Conservation (phyloP, 805 yeast species). For the Nakazawaea wyomingensis region DNA sequence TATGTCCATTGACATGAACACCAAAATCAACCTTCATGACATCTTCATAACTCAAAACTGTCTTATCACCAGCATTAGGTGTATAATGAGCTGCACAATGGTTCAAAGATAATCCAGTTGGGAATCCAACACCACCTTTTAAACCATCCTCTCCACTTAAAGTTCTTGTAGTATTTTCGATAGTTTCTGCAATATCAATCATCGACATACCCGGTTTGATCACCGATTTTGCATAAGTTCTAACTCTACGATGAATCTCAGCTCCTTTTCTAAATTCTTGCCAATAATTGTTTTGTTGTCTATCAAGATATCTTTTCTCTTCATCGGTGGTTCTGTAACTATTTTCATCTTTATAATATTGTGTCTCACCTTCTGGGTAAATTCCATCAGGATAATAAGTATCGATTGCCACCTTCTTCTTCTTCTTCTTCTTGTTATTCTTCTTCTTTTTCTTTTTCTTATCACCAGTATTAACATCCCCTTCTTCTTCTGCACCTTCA, state of each 20-base stretch:
- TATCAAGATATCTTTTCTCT: slow-evolving; percentile 75
- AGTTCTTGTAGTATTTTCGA: slow-evolving; percentile 79
- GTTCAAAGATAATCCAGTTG: slow-evolving; percentile 93
- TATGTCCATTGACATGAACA: slow-evolving; percentile 91
- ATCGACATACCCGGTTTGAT: slow-evolving; percentile 90
- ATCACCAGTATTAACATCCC: slow-evolving; percentile 18
- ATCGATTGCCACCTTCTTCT: slow-evolving; percentile 57
- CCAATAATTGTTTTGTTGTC: slow-evolving; percentile 60
- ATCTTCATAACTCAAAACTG: slow-evolving; percentile 76
- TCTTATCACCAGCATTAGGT: slow-evolving; percentile 91
- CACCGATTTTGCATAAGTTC: slow-evolving; percentile 67
- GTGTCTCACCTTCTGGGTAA: slow-evolving; percentile 87
- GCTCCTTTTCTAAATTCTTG: slow-evolving; percentile 94
- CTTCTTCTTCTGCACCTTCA: slow-evolving; percentile 24
- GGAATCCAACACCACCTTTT: slow-evolving; percentile 92
- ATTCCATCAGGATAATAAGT: slow-evolving; percentile 62
- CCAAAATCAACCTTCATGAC: slow-evolving; percentile 97
- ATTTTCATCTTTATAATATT: slow-evolving; percentile 69
- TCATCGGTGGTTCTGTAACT: slow-evolving; percentile 76
- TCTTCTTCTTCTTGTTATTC: slow-evolving; percentile 50
- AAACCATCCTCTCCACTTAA: slow-evolving; percentile 64
- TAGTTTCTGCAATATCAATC: slow-evolving; percentile 82
- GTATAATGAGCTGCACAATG: slow-evolving; percentile 98
- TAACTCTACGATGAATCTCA: slow-evolving; percentile 89
- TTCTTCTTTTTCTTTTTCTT: slow-evolving; percentile 58